Evolutionary conservation across 78 protist genomes (phyloP).

Genomic region (Protostelium mycophagum): DNA sequence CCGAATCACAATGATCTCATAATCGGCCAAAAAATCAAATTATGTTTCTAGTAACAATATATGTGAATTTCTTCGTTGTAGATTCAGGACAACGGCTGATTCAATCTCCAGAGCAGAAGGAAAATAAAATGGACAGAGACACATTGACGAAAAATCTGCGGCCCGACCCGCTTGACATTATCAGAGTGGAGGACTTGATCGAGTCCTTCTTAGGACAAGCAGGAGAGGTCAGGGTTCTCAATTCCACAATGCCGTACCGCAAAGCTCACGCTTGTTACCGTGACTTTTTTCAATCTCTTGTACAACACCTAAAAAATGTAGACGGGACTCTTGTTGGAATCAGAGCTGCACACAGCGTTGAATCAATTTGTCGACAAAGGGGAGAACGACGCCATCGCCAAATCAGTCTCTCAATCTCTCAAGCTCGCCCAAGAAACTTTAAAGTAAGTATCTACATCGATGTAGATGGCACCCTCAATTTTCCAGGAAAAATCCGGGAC

Average conservation of each 20-base stretch:
- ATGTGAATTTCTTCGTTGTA: too few species aligned
- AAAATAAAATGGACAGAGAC: neutral
- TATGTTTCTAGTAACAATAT: neutral
- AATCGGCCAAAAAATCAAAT: neutral
- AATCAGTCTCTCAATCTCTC: constrained; percentile 3
- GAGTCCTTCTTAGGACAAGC: neutral
- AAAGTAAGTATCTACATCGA: neutral
- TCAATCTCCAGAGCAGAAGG: neutral
- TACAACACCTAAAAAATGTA: constrained; percentile 33
- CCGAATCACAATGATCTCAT: neutral
- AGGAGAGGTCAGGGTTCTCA: neutral
- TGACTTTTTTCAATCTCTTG: constrained; percentile 17
- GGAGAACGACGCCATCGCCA: constrained; percentile 30
- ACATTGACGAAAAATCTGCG: neutral
- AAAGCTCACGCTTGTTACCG: too few species aligned
- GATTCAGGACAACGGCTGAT: neutral
- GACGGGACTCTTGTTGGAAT: constrained; percentile 25
- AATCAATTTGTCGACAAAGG: constrained; percentile 59
- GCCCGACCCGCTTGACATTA: constrained; percentile 19
- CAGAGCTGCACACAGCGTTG: constrained; percentile 27
- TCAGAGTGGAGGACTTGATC: constrained; percentile 51
- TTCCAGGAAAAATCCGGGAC: neutral
- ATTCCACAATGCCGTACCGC: too few species aligned
- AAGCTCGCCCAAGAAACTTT: neutral
- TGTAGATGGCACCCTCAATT: neutral